These are phyloP conservation scores for Aureobasidium sp. DNA, from an alignment of 2,329 filamentous ascomycete species.

Conservation along the genomic window DNA sequence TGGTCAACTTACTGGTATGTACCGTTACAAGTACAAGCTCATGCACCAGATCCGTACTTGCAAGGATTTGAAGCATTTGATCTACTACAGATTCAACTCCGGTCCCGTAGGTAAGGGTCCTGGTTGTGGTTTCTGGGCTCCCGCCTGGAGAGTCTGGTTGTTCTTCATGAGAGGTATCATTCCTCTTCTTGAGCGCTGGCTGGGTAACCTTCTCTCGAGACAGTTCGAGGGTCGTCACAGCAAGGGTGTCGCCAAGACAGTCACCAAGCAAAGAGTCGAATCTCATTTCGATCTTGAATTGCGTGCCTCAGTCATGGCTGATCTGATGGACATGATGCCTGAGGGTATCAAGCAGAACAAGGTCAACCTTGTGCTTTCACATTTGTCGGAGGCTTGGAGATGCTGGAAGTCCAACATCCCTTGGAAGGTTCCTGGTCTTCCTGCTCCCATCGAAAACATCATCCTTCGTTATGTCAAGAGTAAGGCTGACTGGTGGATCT, in stretches of 20 bases:
- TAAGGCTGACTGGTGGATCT: conserved; percentile 99
- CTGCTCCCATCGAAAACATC: conserved; percentile 96
- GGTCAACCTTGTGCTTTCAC: conserved; percentile 94
- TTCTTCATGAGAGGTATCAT: conserved; percentile 99
- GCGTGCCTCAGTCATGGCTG: conserved; percentile 97
- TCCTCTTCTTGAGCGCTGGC: conserved; percentile 90
- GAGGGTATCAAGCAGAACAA: conserved; percentile 99
- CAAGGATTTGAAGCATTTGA: conserved; percentile 97
- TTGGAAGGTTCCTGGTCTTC: conserved; percentile 96
- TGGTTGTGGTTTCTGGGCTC: conserved; percentile 98
- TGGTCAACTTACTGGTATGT: conserved; percentile 97
- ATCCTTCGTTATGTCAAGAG: conserved; percentile 98
- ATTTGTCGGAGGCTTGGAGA: conserved; percentile 95
- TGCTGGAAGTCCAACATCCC: conserved; percentile 99
- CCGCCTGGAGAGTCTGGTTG: conserved; percentile 96
- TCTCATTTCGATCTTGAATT: conserved; percentile 97
- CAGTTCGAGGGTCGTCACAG: conserved; percentile 98
- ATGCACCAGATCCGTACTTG: conserved; percentile 99
- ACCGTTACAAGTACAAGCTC: conserved; percentile 99
- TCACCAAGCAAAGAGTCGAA: conserved; percentile 97
- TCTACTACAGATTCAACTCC: conserved; percentile 98
- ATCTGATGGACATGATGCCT: conserved; percentile 99
- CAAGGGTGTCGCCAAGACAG: conserved; percentile 97
- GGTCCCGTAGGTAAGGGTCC: conserved; percentile 95
- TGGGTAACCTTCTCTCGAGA: conserved; percentile 90